Base-by-base conservation (phyloP, 2,329 filamentous ascomycete species). In the Pyrenophora teres region DNA sequence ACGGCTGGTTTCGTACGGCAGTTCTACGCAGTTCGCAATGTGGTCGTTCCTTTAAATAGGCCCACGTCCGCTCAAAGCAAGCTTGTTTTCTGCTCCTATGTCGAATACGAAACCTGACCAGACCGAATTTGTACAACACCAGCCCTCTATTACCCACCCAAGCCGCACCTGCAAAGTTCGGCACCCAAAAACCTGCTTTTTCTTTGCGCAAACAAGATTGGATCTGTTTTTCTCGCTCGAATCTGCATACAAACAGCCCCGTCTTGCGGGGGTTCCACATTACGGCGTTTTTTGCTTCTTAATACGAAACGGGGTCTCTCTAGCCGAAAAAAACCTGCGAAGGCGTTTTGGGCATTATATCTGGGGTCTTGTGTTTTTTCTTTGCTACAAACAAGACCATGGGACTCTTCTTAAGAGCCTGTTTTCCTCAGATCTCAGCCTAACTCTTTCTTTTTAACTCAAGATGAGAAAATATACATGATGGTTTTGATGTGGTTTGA, bases 11-110 rank as follows among this genome's bases (percentile, higher is more conserved):
- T 56, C 49, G 54, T 54, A 59, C 21, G 49, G 44, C 50, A 64
- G 47, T 19, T 44, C 19, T 3, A 21, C 40, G 50, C 44, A 25
- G 41, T 44, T 2, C 36, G 43, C 35, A 36, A 36, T 32, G 46
- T 38, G 44, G 44, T 36, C 65, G 71, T 74, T 64, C 70, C 71
- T 73, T 73, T 73, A 40, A 56, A 50, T 74, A 73, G 71, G 70
- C 67, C 56, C 71, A 74, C 70, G 70, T 61, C 57, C 45, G n/a
- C 18, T 6, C 18, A 30, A 30, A 9, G 27, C 27, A 30, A 30
- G 3, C 9, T 3, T 30, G 6, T 30, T 30, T 30, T 15, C 15
- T 15, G 15, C 15, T 15, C 15, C 15, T 15, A 15, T 15, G 15
- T 15, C 15, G 15, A 15, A 16, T 15, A 48, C 10, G 4, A 30